phyloP scores from a whole-genome alignment of 495 filamentous ascomycete species.

The Oidiodendron maius region DNA sequence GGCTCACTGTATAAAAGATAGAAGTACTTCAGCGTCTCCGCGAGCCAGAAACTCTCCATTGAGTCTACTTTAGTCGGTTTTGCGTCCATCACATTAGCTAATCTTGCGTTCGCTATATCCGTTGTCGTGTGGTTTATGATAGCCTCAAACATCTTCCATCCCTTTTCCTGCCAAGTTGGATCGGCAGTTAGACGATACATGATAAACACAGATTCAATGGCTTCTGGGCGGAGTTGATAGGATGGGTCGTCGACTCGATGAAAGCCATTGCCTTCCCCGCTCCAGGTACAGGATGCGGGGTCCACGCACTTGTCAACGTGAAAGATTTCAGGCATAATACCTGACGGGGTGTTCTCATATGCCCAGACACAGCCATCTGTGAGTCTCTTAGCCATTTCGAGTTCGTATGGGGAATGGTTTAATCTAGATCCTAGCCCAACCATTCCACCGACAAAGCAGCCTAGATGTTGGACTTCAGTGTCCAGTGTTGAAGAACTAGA shows the following conservation, averaged over 20 bases:
- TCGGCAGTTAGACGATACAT: slow-evolving; percentile 56
- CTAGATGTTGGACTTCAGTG: slow-evolving; percentile 42
- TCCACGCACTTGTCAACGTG: slow-evolving; percentile 57
- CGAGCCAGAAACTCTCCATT: slow-evolving; percentile 61
- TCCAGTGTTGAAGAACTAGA: slow-evolving; percentile 24
- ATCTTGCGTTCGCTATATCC: slow-evolving; percentile 34
- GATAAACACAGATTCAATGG: slow-evolving; percentile 58
- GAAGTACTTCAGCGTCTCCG: slow-evolving; percentile 91
- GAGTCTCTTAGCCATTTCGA: slow-evolving; percentile 71
- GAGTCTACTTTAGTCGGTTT: slow-evolving; percentile 29
- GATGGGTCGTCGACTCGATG: slow-evolving; percentile 36
- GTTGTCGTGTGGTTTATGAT: slow-evolving; percentile 37
- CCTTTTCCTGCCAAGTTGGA: slow-evolving; percentile 41
- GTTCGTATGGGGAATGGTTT: slow-evolving; percentile 59
- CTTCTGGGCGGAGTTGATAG: slow-evolving; percentile 31
- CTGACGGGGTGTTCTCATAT: slow-evolving; percentile 67
- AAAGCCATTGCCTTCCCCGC: slow-evolving; percentile 52
- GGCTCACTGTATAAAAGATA: slow-evolving; percentile 79
- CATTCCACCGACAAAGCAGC: slow-evolving; percentile 88
- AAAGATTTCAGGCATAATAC: slow-evolving; percentile 76
- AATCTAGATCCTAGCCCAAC: slow-evolving; percentile 75
- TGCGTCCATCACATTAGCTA: slow-evolving; percentile 26
- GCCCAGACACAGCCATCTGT: slow-evolving; percentile 88
- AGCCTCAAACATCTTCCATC: slow-evolving; percentile 51
- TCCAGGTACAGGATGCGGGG: slow-evolving; percentile 61